Conservation (phyloP, 306 rosid species). For the Mimosa bimucronata region DNA sequence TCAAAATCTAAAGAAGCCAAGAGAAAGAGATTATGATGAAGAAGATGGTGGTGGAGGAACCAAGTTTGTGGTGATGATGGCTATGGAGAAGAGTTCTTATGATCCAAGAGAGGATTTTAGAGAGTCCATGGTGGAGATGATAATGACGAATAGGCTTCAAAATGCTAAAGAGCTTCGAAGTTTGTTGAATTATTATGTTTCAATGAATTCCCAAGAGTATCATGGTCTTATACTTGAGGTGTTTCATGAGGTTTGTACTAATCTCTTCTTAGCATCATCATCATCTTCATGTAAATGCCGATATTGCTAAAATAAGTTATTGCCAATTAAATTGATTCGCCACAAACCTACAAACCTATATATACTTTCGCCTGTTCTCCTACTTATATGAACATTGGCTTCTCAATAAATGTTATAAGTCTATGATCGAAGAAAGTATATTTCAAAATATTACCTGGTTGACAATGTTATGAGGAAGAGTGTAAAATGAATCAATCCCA, state of each 20-base stretch:
- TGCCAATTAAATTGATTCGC: not conserved
- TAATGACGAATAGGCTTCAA: slow-evolving; percentile 64
- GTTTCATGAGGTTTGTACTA: slow-evolving; percentile 77
- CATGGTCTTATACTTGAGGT: slow-evolving; percentile 65
- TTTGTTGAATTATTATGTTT: slow-evolving; percentile 82
- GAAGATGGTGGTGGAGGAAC: slow-evolving; percentile 41
- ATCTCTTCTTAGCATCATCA: slow-evolving; percentile 50
- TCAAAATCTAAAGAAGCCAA: not conserved
- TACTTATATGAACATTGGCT: not conserved
- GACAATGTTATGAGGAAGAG: too few species aligned
- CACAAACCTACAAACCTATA: not conserved
- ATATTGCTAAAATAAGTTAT: slow-evolving; percentile 32
- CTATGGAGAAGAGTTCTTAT: slow-evolving; percentile 77
- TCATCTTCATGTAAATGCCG: slow-evolving; percentile 50
- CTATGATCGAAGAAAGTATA: not conserved
- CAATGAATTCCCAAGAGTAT: slow-evolving; percentile 71
- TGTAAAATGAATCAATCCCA: too few species aligned
- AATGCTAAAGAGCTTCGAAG: slow-evolving; percentile 77
- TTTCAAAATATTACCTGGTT: too few species aligned
- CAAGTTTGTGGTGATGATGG: slow-evolving; percentile 80
- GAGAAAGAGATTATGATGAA: slow-evolving; percentile 29
- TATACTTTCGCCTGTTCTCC: not conserved
- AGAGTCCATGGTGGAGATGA: slow-evolving; percentile 85
- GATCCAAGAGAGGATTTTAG: slow-evolving; percentile 88
- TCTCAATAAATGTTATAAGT: not conserved